Evolutionary conservation across 768 basidiomycete genomes (phyloP), one percentile per base, ranked within the genome.

Genomic region (Lyophyllum atratum): DNA sequence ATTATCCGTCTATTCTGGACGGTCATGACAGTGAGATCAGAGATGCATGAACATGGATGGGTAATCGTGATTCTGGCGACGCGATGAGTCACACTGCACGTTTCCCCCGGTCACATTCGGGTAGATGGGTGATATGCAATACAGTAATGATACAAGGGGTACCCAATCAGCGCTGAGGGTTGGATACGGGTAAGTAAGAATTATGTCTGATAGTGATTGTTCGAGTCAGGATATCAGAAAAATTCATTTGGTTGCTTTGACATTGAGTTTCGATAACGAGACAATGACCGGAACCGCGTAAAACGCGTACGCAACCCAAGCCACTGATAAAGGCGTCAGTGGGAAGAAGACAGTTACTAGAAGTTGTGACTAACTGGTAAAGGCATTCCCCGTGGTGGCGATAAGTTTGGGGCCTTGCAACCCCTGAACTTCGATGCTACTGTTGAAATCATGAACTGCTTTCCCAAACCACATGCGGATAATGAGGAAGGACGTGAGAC

Each of bases 401-500:
- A 84, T 72, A 43, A 92, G 74, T 31, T 83, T 72, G 1, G 87
- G 86, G 4, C 80, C 86, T 54, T 79, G 72, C 3, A 66, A 57
- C 21, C 85, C 86, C 58, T 80, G 79, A 9, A 78, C 68, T 24
- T 74, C 59, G 50, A 92, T 85, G 50, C 76, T 83, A 43, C 73
- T 66, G 67, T 93, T 93, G 72, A 93, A 92, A 65, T 91, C 90
- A 51, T 86, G 81, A 0, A 86, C 84, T 2, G 89, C 85, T 70
- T 92, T 90, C 19, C 86, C 89, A 59, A 90, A 90, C 83, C 86
- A 90, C 82, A 93, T 89, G 58, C 88, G 84, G 52, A 89, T 72
- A 56, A 92, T 78, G 19, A 90, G 76, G 73, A 89, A 89, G 9
- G 87, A 76, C 2, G 84, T 84, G 56, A 90, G 69, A 14, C 89